These are phyloP conservation scores for Phytophthora citricola DNA, from an alignment of 352 stramenopile species.

Conservation along the genomic window DNA sequence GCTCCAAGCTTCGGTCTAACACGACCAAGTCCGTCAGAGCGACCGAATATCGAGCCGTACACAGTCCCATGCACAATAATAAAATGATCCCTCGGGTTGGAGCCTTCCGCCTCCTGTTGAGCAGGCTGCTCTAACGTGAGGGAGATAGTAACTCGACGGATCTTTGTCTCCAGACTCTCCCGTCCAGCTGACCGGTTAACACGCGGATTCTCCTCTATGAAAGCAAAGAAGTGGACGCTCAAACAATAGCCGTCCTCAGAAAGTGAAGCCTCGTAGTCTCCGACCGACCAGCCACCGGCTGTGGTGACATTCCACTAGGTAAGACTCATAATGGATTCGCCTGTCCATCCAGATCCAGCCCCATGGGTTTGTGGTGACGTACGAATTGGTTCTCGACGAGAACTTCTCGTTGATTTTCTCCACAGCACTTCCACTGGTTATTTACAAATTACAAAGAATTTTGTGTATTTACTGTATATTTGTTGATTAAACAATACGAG, in stretches of 20 bases:
- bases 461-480: no score
- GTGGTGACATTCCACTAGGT: constrained; percentile 27
- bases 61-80: neutral
- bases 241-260: constrained; percentile 1
- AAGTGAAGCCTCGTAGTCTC: constrained; percentile 18
- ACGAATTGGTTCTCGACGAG: no score
- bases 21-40: neutral
- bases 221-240: constrained; percentile 14
- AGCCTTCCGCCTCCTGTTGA: no score
- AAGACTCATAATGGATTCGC: constrained; percentile 30
- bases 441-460: no score
- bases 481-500: no score
- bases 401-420: no score
- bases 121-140: no score
- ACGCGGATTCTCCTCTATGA: neutral
- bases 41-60: neutral
- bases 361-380: constrained; percentile 10
- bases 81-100: neutral
- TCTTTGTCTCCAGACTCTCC: neutral
- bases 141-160: neutral
- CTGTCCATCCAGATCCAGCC: constrained; percentile 9
- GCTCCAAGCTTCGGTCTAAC: neutral
- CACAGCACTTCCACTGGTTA: no score
- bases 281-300: constrained; percentile 17
- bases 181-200: neutral